Evolutionary conservation across 306 rosid genomes (phyloP), one percentile per base, ranked within the genome.

Genomic region (Cucumis cinereus): DNA sequence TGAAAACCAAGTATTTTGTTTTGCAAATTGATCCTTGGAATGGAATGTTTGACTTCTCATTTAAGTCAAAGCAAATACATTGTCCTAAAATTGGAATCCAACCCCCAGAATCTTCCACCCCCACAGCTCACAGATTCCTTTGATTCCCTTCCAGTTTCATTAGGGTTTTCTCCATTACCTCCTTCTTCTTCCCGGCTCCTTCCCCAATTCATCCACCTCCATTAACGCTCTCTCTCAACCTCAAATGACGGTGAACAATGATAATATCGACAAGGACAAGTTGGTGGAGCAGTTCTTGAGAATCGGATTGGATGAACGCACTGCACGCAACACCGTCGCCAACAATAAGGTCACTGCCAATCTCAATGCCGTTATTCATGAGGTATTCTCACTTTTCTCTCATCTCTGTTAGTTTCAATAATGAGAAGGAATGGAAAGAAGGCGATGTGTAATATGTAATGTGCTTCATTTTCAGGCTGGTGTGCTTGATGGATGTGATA

Each of bases 281-380:
- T 77, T 71, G 36, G 33, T 94, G 58, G 92, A 94, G 74, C 92
- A 86, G 52, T 94, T 94, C 80, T 45, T 88, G 35, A 83, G 82
- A 41, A 79, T 94, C 41, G 92, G 97, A 20, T 80, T 94, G 77
- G 98, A 94, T 22, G 99, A 92, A 43, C 88, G 96, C 52, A 94
- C 97, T 0, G 99, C 99, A 15, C 75, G 78, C 8, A 94, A 90
- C 92, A 94, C 99, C 73, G 78, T 94, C 71, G 95, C 99, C 40
- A 94, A 94, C 79, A 84, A 79, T 77, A 94, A 92, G 77, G 97
- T 94, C 83, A 92, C 98, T 1, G 49, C 92, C 38, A 94, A 87
- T 87, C 97, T 94, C 72, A 81, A 78, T n/a, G 81, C 96, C 22
- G 97, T 94, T 63, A 85, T 94, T 78, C 79, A 84, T 73, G 97